Evolutionary conservation across 192 early-diverging fungal species (phyloP), one percentile per base, ranked within the genome.

Genomic region (Phlyctochytrium arcticum): DNA sequence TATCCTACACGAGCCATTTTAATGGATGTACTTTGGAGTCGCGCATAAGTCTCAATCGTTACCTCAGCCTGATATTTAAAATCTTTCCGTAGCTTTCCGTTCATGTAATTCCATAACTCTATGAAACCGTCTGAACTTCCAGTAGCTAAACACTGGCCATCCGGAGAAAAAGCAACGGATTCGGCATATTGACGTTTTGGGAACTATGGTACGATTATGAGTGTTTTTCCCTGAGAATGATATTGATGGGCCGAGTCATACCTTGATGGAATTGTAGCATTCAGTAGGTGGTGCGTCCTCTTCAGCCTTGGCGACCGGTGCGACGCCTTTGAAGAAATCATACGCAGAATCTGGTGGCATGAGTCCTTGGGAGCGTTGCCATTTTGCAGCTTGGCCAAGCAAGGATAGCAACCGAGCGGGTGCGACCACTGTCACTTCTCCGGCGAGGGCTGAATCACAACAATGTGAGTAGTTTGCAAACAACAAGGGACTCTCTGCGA

Each of bases 111-210:
- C 93, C 92, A 98, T 12, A 98, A 70, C 75, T 98, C 96, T 65
- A 98, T 91, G 71, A 96, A 92, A 2, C 96, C 96, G 78, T 98
- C 96, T 35, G 83, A 75, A 48, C 87, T 89, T 27, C 96, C 96
- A 21, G 94, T 95, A 5, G 80, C 92, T 17, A 98, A 68, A 36
- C 80, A 89, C 47, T 89, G 86, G 6, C 93, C 91, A 56, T 90
- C 86, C 3, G 89, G 85, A 0, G 93, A 93, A 67, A 97, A 97
- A 30, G 79, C 81, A 2, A 82, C 80, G 51, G 82, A 78, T 53
- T 90, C 90, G 1, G 90, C 85, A 54, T 89, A 85, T 47, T 90
- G 85, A 63, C 93, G 94, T 62, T 90, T 92, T 2, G 93, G 93
- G 67, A 98, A 95, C 86, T 89, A 27, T 26, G 50, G 10, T 24